Evolutionary conservation across 768 basidiomycete species (phyloP), one percentile per base, ranked within the genome.

Genomic region (Kwoniella bestiolae): DNA sequence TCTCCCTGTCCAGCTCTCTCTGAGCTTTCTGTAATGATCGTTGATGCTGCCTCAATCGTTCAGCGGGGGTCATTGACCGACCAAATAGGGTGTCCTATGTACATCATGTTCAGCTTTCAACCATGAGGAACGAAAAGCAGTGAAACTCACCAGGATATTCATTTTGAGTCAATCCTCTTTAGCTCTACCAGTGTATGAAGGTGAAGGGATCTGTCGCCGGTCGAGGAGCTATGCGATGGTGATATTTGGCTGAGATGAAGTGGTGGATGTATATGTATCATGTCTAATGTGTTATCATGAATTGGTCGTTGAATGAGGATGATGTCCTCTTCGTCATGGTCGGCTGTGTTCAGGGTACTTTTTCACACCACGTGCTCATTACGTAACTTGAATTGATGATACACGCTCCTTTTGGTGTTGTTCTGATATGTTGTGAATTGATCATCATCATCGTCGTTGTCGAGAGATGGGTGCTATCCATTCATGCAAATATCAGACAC

Each of bases 1-100:
- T 89, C 83, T 99, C 96, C 68, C 96, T 88, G 82, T 98, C 96
- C 56, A 98, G 90, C 83, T 98, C 96, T 52, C 96, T 89, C 83
- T 98, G 94, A 7, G 96, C 96, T 81, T 98, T 97, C 35, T 92
- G 90, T 69, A 98, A 88, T 2, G 93, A 87, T 35, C 95, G 90
- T 81, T 99, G 96, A 81, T 99, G 94, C 82, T 97, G 92, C 61
- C 95, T 89, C 68, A 99, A 86, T 62, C 94, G 89, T 82, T 99
- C 96, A 26, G 95, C 95, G 18, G 96, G 96, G 18, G 95, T 97
- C 29, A 96, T 87, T 1, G 91, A 89, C 51, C 92, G 89, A 9
- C 95, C 95, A 80, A 98, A 98, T 46, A 98, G 88, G 0, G 91
- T 88, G 85, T 98, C 95, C 94, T 97, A 71, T n/a, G 62, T 21